Evolutionary conservation across 768 basidiomycete species (phyloP), one percentile per base, ranked within the genome.

Genomic region (Tulasnella sp.): DNA sequence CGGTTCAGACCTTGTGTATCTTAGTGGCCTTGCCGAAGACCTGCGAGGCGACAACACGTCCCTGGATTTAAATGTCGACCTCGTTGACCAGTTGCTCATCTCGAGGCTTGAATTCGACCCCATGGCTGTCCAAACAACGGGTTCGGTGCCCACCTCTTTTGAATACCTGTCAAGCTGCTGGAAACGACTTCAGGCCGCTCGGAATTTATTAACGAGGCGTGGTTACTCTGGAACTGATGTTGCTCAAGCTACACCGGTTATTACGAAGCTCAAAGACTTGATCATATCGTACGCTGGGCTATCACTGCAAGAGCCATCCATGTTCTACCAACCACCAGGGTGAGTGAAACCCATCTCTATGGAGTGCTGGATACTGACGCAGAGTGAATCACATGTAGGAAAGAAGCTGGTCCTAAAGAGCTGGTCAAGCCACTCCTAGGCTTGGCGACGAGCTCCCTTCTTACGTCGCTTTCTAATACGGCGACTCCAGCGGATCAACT

Each of bases 91-190:
- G 32, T 84, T 96, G 5, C 86, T 98, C 74, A 95, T 98, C 81
- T 88, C 94, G 2, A 87, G 96, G 40, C 88, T 99, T 10, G 94
- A 95, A 77, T 92, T 92, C 32, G 85, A 98, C 23, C 94, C 95
- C 11, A 80, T 51, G 51, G 51, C 89, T 10, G 84, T 51, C 51
- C 51, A 51, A 51, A 20, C 23, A 1, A n/a, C 23, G 23, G 51
- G 51, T n/a, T 51, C 51, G 23, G 51, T 90, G 76, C 90, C 95
- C 83, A 95, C 96, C 0, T 87, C 90, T 0, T 95, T 97, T 79
- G 94, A 98, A 82, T 99, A 95, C 83, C 87, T 99, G 32, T 88
- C 94, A 11, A 92, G 92, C 26, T 92, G 93, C 82, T 99, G 97
- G 97, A 95, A 94, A 84, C 89, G 96, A n/a, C 81, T 93, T 57